Base-by-base conservation (phyloP, 2,329 filamentous ascomycete genomes). In the Lachnellula hyalina region DNA sequence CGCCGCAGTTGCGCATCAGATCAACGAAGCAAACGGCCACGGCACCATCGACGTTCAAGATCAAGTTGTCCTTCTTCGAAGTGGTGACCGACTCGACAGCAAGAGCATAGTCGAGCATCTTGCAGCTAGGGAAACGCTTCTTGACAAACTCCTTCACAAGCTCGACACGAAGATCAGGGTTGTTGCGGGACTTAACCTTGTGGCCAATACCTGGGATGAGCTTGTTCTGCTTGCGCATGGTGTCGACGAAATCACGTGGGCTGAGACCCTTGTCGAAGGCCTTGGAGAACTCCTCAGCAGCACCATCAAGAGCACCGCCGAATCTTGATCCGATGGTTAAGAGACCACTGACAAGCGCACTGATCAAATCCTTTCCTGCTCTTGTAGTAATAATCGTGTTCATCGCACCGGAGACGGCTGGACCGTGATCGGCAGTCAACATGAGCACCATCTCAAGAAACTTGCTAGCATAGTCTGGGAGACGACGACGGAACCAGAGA, bases 391-490 rank as follows among this genome's bases (percentile, higher is more conserved):
- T 97, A 74, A 99, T 99, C 73, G 94, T 99, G 87, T 99, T 99
- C 94, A 99, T 99, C 75, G 94, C 94, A 83, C 94, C 94, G 67
- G 94, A 99, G 67, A 99, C 94, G 68, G 94, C 94, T 52, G 94
- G 94, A 77, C 94, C 94, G 85, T 99, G 94, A 72, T 99, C 94
- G 68, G 94, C 94, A 71, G 94, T 99, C 71, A 99, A 85, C 94
- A 99, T 99, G 74, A 99, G 93, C 64, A 99, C 94, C 94, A 99
- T 99, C 83, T 99, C 94, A 67, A 99, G 79, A 83, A 99, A 99
- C 79, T 96, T 96, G 83, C 90, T 95, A 70, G 94, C 94, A 74
- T 96, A 97, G 71, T 87, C 80, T 61, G 94, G 94, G 61, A 99
- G 88, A 72, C 94, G 89, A 76, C 94, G 92, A 71, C 94, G 93